Conservation (phyloP, 371 early-diverging fungal genomes). For the Coemansia sp. region DNA sequence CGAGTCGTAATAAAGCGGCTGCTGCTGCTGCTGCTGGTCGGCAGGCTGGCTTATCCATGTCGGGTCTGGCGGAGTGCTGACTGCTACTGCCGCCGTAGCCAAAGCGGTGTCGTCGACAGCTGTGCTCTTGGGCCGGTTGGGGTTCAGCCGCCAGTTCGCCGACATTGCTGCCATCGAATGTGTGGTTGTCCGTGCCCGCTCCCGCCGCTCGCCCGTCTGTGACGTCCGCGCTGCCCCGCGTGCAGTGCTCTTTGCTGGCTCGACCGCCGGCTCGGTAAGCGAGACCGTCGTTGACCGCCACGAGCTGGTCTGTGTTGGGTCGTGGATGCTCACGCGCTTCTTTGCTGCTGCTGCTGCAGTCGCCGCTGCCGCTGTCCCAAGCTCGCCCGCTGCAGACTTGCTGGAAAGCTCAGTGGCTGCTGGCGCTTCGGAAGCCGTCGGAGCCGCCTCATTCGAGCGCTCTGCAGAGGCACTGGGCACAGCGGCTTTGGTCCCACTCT, state of each 20-base stretch:
- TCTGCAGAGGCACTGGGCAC: neutral
- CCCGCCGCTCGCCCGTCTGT: slow-evolving; percentile 11
- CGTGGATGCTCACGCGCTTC: slow-evolving; percentile 7
- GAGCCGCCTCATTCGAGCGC: neutral
- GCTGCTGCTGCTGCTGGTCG: neutral
- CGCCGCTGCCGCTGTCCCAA: too few species aligned
- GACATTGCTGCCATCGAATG: slow-evolving; percentile 15
- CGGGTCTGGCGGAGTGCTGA: neutral
- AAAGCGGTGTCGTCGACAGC: neutral
- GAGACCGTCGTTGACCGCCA: slow-evolving; percentile 2
- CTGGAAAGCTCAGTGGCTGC: neutral
- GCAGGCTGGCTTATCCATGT: neutral
- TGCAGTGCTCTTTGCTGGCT: slow-evolving; percentile 2
- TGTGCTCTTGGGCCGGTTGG: slow-evolving; percentile 15
- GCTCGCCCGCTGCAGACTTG: neutral
- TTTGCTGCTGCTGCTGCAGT: neutral
- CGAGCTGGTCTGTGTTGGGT: slow-evolving; percentile 1
- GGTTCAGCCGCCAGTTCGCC: slow-evolving; percentile 23
- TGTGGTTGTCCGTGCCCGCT: slow-evolving; percentile 1
- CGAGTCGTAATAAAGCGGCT: neutral
- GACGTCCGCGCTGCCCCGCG: neutral
- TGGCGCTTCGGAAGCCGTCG: neutral
- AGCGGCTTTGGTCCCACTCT: neutral
- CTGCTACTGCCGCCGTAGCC: neutral
- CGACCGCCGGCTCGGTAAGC: neutral